Evolutionary conservation across 108 stramenopile genomes (phyloP).

Genomic region (Parietichytrium sp.): DNA sequence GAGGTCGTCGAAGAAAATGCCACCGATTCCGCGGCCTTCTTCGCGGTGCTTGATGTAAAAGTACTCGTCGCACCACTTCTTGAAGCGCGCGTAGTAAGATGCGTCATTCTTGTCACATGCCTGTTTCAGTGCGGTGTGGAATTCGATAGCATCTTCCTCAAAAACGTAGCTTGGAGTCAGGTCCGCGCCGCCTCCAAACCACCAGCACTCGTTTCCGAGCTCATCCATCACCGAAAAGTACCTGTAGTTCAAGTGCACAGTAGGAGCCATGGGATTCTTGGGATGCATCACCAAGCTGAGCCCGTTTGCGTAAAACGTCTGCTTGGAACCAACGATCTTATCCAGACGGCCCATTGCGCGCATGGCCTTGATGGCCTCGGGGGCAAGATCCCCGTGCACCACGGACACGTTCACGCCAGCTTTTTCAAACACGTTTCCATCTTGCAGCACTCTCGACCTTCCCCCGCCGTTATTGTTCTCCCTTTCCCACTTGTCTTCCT

Average conservation of each 20-base stretch:
- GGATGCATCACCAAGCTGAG: constrained; percentile 95
- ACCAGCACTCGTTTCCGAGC: too few species aligned
- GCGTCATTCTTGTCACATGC: constrained; percentile 92
- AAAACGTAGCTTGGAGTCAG: constrained; percentile 92
- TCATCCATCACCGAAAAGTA: constrained; percentile 86
- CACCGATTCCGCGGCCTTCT: constrained; percentile 94
- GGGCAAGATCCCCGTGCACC: constrained; percentile 75
- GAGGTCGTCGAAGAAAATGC: constrained; percentile 97
- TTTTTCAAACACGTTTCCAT: constrained; percentile 95
- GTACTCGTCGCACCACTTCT: constrained; percentile 94
- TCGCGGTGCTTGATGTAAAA: constrained; percentile 87
- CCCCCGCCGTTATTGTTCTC: constrained; percentile 87
- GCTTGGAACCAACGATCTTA: constrained; percentile 26
- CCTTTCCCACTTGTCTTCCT: constrained; percentile 84
- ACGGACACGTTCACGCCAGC: constrained; percentile 92
- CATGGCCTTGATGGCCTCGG: neutral
- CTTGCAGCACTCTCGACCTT: constrained; percentile 83
- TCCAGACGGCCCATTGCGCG: neutral
- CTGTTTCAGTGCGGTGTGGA: constrained; percentile 94
- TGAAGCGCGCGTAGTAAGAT: constrained; percentile 87
- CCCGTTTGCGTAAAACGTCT: constrained; percentile 95
- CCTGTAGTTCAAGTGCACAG: constrained; percentile 99
- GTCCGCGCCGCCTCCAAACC: constrained; percentile 99
- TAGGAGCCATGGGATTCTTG: constrained; percentile 76
- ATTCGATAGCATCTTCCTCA: constrained; percentile 91